phyloP scores from a whole-genome alignment of 805 yeast species.

The Yarrowia hollandica region DNA sequence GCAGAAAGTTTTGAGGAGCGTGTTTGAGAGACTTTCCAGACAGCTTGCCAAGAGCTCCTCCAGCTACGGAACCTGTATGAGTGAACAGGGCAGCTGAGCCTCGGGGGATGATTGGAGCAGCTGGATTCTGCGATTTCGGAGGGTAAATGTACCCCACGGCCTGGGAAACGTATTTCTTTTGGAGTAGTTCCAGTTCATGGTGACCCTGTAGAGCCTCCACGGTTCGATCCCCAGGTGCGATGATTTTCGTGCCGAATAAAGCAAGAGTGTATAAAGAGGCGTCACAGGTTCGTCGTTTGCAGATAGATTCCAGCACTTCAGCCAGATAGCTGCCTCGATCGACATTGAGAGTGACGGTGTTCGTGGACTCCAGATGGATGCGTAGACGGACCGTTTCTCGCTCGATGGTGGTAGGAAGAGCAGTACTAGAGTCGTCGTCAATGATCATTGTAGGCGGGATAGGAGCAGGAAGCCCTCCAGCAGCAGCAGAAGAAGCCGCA shows the following conservation, averaged over 20 bases:
- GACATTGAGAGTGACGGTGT: constrained; percentile 28
- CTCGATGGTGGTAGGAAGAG: constrained; percentile 5
- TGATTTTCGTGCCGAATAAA: constrained; percentile 37
- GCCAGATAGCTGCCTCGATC: constrained; percentile 33
- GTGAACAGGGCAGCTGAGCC: constrained; percentile 31
- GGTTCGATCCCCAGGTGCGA: constrained; percentile 35
- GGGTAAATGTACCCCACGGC: constrained; percentile 37
- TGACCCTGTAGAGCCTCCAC: constrained; percentile 48
- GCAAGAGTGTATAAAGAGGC: constrained; percentile 39
- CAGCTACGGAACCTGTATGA: constrained; percentile 21
- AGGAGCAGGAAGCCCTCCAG: background rate
- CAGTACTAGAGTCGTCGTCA: constrained; percentile 3
- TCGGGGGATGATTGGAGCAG: constrained; percentile 38
- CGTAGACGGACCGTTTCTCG: background rate
- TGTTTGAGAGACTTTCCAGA: constrained; percentile 19
- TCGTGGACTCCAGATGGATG: constrained; percentile 31
- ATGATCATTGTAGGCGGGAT: constrained; percentile 1
- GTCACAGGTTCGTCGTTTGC: constrained; percentile 40
- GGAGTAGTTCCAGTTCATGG: constrained; percentile 46
- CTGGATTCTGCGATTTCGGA: constrained; percentile 38
- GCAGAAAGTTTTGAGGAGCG: background rate
- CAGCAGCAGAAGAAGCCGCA: constrained; percentile 4
- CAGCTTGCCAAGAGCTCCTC: constrained; percentile 5
- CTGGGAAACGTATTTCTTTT: constrained; percentile 46
- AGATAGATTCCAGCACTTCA: constrained; percentile 39